Evolutionary conservation across 2,329 filamentous ascomycete species (phyloP).

Genomic region (Aphanoascus verrucosus): DNA sequence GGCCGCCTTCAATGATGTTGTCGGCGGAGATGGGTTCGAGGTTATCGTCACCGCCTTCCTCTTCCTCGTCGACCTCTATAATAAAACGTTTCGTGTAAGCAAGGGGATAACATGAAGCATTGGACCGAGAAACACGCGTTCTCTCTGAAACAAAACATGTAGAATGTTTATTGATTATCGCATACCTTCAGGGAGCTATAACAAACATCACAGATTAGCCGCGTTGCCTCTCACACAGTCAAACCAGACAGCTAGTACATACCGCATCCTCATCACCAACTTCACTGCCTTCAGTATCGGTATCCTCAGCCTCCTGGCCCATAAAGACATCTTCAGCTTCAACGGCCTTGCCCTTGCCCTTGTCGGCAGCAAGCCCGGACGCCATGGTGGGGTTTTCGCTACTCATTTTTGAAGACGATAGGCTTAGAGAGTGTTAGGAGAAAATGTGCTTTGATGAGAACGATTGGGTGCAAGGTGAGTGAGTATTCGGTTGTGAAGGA

Average conservation of each 20-base stretch:
- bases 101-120: slow-evolving; percentile 17
- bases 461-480: neutral
- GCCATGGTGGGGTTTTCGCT: neutral
- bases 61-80: slow-evolving; percentile 59
- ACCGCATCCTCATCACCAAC: slow-evolving; percentile 38
- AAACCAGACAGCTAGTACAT: slow-evolving; percentile 15
- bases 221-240: neutral
- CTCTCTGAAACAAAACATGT: neutral
- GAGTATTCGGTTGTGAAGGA: too few relatives aligned
- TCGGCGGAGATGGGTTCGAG: slow-evolving; percentile 82
- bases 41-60: slow-evolving; percentile 46
- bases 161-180: neutral
- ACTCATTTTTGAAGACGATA: neutral
- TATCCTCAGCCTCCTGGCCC: slow-evolving; percentile 62
- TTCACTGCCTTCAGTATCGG: slow-evolving; percentile 54
- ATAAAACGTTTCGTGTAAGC: slow-evolving; percentile 17
- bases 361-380: slow-evolving; percentile 33
- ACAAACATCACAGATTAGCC: slow-evolving; percentile 16
- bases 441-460: neutral
- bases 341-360: slow-evolving; percentile 77
- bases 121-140: neutral
- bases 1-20: slow-evolving; percentile 71
- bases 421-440: neutral
- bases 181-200: slow-evolving; percentile 24
- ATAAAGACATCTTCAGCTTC: slow-evolving; percentile 52